Evolutionary conservation across 495 filamentous ascomycete species (phyloP).

Genomic region (Daldinia grandis): DNA sequence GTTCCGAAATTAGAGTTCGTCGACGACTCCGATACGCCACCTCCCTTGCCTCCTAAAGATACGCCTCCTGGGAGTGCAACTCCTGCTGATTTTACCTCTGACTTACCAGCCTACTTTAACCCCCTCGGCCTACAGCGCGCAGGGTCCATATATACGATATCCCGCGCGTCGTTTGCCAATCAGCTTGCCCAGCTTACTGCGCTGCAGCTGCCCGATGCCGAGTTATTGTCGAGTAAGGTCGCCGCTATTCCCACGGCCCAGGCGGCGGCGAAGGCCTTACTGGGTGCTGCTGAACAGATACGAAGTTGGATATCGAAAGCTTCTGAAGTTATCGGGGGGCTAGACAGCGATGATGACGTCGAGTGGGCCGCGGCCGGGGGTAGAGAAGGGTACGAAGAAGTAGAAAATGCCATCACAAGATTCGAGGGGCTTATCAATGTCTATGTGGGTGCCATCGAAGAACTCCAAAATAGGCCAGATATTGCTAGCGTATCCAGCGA

Average conservation of each 20-base stretch:
- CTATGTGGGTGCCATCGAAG: constrained; percentile 90
- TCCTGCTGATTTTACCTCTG: constrained; percentile 51
- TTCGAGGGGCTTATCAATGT: constrained; percentile 89
- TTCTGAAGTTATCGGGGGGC: constrained; percentile 79
- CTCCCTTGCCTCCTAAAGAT: constrained; percentile 59
- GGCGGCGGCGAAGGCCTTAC: constrained; percentile 77
- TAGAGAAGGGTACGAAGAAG: constrained; percentile 85
- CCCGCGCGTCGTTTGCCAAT: constrained; percentile 86
- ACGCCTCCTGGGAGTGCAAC: constrained; percentile 51
- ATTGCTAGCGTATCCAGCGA: constrained; percentile 72
- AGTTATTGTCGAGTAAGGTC: constrained; percentile 79
- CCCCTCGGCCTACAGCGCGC: constrained; percentile 64
- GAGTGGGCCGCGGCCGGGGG: constrained; percentile 96
- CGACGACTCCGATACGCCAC: constrained; percentile 49
- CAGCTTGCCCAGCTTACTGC: constrained; percentile 86
- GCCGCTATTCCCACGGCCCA: constrained; percentile 81
- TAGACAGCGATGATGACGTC: constrained; percentile 94
- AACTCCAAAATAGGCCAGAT: constrained; percentile 82
- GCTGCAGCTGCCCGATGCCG: constrained; percentile 83
- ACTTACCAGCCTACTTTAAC: constrained; percentile 59
- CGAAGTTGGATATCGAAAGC: constrained; percentile 91
- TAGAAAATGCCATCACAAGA: constrained; percentile 82
- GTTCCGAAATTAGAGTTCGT: constrained; percentile 49
- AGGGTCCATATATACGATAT: constrained; percentile 88
- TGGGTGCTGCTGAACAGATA: constrained; percentile 87